Evolutionary conservation across 2,329 filamentous ascomycete genomes (phyloP).

Genomic region (Endoconidiophora laricicola): DNA sequence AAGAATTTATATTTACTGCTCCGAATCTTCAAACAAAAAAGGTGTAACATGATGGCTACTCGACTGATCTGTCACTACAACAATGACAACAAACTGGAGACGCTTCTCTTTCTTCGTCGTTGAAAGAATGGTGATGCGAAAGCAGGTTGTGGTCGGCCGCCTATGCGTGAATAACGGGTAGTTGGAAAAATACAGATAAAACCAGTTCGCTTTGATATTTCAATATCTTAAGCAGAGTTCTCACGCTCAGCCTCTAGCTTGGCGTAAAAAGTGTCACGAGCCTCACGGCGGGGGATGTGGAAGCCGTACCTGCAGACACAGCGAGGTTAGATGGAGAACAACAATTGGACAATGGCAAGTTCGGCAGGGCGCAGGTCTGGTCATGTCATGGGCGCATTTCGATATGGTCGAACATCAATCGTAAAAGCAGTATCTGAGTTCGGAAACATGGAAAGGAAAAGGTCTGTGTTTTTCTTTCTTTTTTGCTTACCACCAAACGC

Average conservation of each 20-base stretch:
- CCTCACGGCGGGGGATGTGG: conserved; percentile 42
- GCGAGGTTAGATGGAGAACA: background rate
- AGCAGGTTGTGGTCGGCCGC: background rate
- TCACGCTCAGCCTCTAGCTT: conserved; percentile 40
- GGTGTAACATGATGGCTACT: background rate
- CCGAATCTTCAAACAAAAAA: too few relatives aligned
- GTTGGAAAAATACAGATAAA: too few relatives aligned
- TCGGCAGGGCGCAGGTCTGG: background rate
- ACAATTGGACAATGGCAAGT: background rate
- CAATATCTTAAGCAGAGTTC: conserved; percentile 17
- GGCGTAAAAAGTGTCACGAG: conserved; percentile 41
- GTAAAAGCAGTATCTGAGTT: too few relatives aligned
- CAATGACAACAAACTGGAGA: too few relatives aligned
- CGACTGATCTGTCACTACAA: background rate
- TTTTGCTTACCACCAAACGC: conserved; percentile 37
- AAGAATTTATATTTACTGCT: too few relatives aligned
- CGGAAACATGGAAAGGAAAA: too few relatives aligned
- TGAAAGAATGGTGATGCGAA: background rate
- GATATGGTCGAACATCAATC: too few relatives aligned
- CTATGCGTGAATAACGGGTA: background rate
- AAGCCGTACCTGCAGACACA: conserved; percentile 37
- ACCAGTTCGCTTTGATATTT: background rate
- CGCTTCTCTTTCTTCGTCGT: background rate
- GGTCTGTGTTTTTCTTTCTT: too few relatives aligned
- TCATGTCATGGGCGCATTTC: too few relatives aligned